Evolutionary conservation across 2,329 filamentous ascomycete species (phyloP), one percentile per base, ranked within the genome.

Genomic region (Clathrospora elynae): DNA sequence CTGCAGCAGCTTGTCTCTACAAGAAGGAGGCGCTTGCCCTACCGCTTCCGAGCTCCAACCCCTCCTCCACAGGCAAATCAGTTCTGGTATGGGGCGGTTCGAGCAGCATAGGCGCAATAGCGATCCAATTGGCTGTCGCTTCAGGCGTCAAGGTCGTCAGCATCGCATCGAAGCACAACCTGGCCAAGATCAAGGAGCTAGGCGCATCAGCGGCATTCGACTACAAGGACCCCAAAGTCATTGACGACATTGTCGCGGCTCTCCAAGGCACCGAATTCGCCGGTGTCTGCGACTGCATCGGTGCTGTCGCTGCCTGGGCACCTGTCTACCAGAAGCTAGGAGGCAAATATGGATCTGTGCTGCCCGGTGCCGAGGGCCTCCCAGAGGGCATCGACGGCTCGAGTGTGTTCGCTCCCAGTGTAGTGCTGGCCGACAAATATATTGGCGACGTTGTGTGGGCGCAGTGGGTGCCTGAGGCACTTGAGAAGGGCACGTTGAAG

Each of bases 31-130:
- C 67, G 25, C 66, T 77, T 7, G 68, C 61, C 6, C 64, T 76
- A 4, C 64, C 71, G 0, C 55, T 66, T 23, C 73, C 75, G 0
- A 61, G 57, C 17, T 50, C 67, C 9, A 58, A 55, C 31, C 46
- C 65, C 6, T 55, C 64, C 16, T 61, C 63, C 29, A 51, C 42
- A 2, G 50, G 48, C 19, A 74, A 74, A 56, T 68, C 67, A 4
- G 58, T 76, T 9, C 52, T 81, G 4, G 59, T 81, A 10, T 81
- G 77, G 75, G 78, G 78, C n/a, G 80, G 78, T 0, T 71, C 75
- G 2, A 59, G 57, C 46, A 64, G 59, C 22, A 60, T 77, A 10
- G 62, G 76, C 14, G 72, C 75, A 18, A 66, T 59, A 3, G 73
- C 72, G 0, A 72, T 77, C 29, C 75, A 78, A 42, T 55, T 76